Evolutionary conservation across 2,329 filamentous ascomycete genomes (phyloP).

Genomic region (Tolypocladium cylindrosporum): DNA sequence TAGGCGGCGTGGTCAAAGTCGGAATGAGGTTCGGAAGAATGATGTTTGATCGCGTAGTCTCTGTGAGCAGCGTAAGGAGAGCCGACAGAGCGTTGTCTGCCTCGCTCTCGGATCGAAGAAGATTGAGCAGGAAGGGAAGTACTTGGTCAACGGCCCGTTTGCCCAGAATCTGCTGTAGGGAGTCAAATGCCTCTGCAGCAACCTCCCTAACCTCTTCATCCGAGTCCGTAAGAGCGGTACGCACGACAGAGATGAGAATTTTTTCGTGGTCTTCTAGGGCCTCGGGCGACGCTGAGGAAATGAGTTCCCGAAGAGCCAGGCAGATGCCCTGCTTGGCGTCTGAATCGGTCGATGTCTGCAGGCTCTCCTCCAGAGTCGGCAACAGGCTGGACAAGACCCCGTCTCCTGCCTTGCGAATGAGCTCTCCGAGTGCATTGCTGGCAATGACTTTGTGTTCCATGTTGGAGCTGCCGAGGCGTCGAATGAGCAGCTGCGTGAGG

Average conservation of each 20-base stretch:
- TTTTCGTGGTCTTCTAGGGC: slow-evolving; percentile 91
- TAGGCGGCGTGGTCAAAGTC: slow-evolving; percentile 80
- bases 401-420: slow-evolving; percentile 95
- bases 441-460: slow-evolving; percentile 99
- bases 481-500: slow-evolving; percentile 88
- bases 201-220: slow-evolving; percentile 88
- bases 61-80: slow-evolving; percentile 85
- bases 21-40: slow-evolving; percentile 95
- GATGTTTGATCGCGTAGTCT: slow-evolving; percentile 87
- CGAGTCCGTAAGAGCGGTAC: slow-evolving; percentile 82
- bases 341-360: slow-evolving; percentile 78
- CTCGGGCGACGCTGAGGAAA: slow-evolving; percentile 78
- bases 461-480: slow-evolving; percentile 86
- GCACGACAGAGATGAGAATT: slow-evolving; percentile 86
- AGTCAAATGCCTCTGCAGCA: slow-evolving; percentile 94
- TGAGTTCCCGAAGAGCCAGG: slow-evolving; percentile 88
- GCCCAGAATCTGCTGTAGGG: slow-evolving; percentile 84
- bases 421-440: slow-evolving; percentile 88
- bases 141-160: slow-evolving; percentile 95
- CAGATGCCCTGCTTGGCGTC: slow-evolving; percentile 97
- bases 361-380: slow-evolving; percentile 83
- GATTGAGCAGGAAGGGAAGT: slow-evolving; percentile 78
- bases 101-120: slow-evolving; percentile 76
- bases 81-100: slow-evolving; percentile 90
- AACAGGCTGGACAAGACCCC: slow-evolving; percentile 79